phyloP scores from a whole-genome alignment of 1,139 yeast species.

The Casaregolazyma lundiana region DNA sequence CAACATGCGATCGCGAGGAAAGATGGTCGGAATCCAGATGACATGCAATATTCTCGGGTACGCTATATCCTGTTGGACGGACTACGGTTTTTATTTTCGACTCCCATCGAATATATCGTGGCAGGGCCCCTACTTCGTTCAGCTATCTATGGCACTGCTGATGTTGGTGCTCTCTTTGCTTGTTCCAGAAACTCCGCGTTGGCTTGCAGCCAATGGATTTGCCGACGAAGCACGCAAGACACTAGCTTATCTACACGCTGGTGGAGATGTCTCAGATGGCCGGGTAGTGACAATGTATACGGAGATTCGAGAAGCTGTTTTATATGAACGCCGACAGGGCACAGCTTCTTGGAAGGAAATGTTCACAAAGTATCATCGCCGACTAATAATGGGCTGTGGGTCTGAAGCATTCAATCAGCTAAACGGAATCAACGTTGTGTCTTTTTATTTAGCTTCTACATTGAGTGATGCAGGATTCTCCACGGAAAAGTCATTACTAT shows the following conservation, averaged over 20 bases:
- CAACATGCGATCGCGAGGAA: conserved; percentile 51
- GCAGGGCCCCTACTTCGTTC: no score
- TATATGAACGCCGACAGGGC: conserved; percentile 21
- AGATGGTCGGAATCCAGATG: conserved; percentile 47
- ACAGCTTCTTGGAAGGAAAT: conserved; percentile 43
- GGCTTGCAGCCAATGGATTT: conserved; percentile 49
- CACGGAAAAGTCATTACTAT: conserved; percentile 35
- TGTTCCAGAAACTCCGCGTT: conserved; percentile 80
- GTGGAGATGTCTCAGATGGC: conserved; percentile 49
- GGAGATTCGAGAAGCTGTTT: conserved; percentile 46
- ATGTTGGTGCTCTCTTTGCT: conserved; percentile 52
- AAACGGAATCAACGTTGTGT: conserved; percentile 65
- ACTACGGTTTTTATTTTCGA: conserved; percentile 65
- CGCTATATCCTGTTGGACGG: conserved; percentile 50
- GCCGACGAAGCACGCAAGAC: conserved; percentile 57
- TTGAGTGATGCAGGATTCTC: conserved; percentile 35
- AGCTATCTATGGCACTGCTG: conserved; percentile 41
- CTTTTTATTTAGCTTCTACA: conserved; percentile 35
- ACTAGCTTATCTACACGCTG: conserved; percentile 48
- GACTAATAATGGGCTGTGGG: conserved; percentile 44
- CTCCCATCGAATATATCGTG: no score
- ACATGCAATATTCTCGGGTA: conserved; percentile 63
- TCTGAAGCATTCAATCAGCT: conserved; percentile 69
- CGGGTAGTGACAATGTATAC: conserved; percentile 52
- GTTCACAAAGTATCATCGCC: conserved; percentile 41